Percentiles rank a stretch among this genome's conserved stretches.
These are phyloP conservation scores for Zygosaccharomyces kombuchaensis DNA, from an alignment of 805 yeast species.

Conservation along the genomic window DNA sequence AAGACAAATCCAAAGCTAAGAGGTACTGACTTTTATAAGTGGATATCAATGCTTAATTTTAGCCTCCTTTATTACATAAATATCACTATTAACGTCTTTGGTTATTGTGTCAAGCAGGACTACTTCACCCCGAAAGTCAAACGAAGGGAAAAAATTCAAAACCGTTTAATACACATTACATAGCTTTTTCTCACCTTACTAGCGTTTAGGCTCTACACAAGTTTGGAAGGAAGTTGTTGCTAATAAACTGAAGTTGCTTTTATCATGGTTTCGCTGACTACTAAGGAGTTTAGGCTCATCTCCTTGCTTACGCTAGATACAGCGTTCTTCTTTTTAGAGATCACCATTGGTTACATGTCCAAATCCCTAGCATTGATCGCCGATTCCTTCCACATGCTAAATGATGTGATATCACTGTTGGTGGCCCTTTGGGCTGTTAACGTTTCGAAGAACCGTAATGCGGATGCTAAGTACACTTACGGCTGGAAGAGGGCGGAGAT, in stretches of 20 bases:
- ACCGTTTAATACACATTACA: too few species aligned
- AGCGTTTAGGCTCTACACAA: not conserved
- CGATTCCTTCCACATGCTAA: slow-evolving; percentile 96
- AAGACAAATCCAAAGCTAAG: too few species aligned
- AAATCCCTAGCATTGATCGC: slow-evolving; percentile 94
- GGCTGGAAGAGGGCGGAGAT: slow-evolving; percentile 99
- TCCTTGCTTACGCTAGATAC: slow-evolving; percentile 73
- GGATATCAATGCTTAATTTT: too few species aligned
- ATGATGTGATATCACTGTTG: slow-evolving; percentile 82
- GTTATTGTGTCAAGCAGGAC: too few species aligned
- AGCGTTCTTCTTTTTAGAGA: slow-evolving; percentile 77
- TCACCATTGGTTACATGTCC: slow-evolving; percentile 81
- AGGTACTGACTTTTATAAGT: too few species aligned
- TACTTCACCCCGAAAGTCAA: too few species aligned
- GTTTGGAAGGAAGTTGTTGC: not conserved
- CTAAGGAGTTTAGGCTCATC: slow-evolving; percentile 68
- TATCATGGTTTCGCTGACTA: slow-evolving; percentile 17
- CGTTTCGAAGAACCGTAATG: slow-evolving; percentile 75
- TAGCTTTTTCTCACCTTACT: too few species aligned
- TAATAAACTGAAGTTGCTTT: not conserved
- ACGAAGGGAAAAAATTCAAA: too few species aligned
- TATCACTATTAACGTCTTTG: too few species aligned
- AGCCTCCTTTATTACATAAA: too few species aligned
- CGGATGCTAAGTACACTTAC: slow-evolving; percentile 87
- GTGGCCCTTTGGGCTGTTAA: slow-evolving; percentile 96